Evolutionary conservation across 116 monocot species (phyloP).

Genomic region (Cymodocea nodosa): DNA sequence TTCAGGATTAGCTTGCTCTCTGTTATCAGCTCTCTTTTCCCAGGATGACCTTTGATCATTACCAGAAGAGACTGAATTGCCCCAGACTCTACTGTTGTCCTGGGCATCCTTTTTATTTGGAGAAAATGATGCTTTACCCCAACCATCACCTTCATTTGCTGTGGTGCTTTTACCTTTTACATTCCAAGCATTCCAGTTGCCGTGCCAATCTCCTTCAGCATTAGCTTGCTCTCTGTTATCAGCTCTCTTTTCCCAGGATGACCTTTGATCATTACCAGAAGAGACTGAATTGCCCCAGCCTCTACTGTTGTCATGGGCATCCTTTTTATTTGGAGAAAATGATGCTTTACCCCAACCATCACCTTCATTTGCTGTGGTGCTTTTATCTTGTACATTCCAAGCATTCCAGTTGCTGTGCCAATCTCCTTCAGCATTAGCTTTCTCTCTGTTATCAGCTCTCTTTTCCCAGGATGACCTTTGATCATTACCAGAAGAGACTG

Average conservation of each 20-base stretch:
- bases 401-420: conserved; percentile 7
- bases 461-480: conserved; percentile 4
- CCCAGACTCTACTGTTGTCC: conserved; percentile 3
- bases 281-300: conserved; percentile 3
- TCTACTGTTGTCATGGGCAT: background rate
- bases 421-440: background rate
- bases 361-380: background rate
- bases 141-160: conserved; percentile 1
- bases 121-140: conserved; percentile 1
- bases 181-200: no score
- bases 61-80: conserved; percentile 4
- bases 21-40: conserved; percentile 5
- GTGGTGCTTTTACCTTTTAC: conserved; percentile 2
- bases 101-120: background rate
- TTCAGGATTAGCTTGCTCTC: background rate
- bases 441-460: background rate
- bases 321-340: background rate
- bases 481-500: conserved; percentile 6
- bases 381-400: no score
- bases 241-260: conserved; percentile 7
- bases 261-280: background rate
- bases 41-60: background rate
- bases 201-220: background rate
- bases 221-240: background rate
- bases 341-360: conserved; percentile 5